phyloP scores from a whole-genome alignment of 1,284 basidiomycete species.

The Schizopora paradoxa region DNA sequence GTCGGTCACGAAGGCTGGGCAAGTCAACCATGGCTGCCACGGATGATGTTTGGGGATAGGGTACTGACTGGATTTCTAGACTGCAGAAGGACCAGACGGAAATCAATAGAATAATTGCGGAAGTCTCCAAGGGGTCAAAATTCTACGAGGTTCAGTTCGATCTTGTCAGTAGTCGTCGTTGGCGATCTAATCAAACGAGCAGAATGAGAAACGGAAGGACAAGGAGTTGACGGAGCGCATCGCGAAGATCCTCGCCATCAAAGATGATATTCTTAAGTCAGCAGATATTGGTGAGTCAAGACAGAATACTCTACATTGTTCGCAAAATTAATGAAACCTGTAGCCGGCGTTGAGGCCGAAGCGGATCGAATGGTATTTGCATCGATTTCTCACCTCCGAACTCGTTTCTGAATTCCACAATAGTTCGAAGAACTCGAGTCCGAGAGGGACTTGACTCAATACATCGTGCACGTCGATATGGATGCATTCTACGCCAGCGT shows the following conservation, averaged over 20 bases:
- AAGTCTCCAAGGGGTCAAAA: constrained; percentile 77
- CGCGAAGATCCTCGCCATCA: constrained; percentile 52
- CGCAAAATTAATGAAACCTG: not conserved
- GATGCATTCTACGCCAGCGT: constrained; percentile 76
- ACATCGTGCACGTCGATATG: constrained; percentile 85
- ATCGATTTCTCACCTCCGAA: not conserved
- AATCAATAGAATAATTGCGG: constrained; percentile 74
- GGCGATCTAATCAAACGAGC: not conserved
- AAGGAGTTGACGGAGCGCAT: constrained; percentile 74
- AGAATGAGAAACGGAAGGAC: constrained; percentile 84
- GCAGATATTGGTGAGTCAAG: constrained; percentile 53
- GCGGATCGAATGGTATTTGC: constrained; percentile 47
- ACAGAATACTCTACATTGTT: not conserved
- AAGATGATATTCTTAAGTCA: constrained; percentile 55
- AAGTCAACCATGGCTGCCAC: constrained; percentile 23
- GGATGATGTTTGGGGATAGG: not conserved
- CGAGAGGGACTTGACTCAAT: constrained; percentile 74
- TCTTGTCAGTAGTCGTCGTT: not conserved
- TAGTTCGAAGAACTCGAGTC: constrained; percentile 76
- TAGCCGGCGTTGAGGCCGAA: constrained; percentile 36
- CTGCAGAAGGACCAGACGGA: constrained; percentile 73
- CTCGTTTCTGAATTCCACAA: not conserved
- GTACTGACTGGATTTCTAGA: constrained; percentile 30
- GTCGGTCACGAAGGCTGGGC: constrained; percentile 76
- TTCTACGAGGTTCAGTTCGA: constrained; percentile 61